These are phyloP conservation scores for Zelonia costaricensis DNA, from an alignment of 208 protist species.

Conservation along the genomic window DNA sequence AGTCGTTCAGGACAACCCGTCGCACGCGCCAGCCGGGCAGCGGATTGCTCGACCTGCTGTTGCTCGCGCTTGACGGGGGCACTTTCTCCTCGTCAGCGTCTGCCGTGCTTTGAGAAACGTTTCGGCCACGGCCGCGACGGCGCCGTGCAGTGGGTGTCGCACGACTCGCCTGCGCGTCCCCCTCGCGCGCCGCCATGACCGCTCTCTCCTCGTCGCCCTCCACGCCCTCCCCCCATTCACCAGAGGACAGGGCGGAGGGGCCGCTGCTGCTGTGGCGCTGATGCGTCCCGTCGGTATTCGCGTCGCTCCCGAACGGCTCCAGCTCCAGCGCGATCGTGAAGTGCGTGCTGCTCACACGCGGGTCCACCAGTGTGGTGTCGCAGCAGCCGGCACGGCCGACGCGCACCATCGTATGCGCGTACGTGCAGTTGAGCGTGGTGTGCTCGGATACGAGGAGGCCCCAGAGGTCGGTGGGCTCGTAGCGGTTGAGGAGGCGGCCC, in stretches of 20 bases:
- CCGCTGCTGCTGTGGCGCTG: neutral
- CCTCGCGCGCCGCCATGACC: no score
- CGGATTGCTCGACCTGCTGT: neutral
- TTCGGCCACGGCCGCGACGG: no score
- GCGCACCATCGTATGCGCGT: constrained; percentile 32
- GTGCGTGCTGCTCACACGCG: constrained; percentile 52
- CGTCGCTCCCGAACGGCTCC: constrained; percentile 21
- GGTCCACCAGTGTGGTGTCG: constrained; percentile 41
- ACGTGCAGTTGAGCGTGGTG: constrained; percentile 34
- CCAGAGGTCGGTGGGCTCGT: constrained; percentile 35
- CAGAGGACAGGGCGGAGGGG: no score
- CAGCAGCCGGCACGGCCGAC: constrained; percentile 45
- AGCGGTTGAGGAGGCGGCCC: constrained; percentile 17
- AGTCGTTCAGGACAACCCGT: constrained; percentile 56
- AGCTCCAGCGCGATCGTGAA: constrained; percentile 55
- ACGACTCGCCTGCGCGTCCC: no score
- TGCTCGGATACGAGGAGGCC: constrained; percentile 62
- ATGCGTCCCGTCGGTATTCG: neutral
- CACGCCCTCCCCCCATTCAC: no score
- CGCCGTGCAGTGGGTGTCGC: no score
- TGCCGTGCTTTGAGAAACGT: no score
- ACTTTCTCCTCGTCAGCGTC: no score
- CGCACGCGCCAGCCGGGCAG: constrained; percentile 26
- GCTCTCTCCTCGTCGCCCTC: no score
- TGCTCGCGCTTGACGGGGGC: no score